These are phyloP conservation scores for Corymbia maculata DNA, from an alignment of 345 rosid genomes.

Conservation along the genomic window DNA sequence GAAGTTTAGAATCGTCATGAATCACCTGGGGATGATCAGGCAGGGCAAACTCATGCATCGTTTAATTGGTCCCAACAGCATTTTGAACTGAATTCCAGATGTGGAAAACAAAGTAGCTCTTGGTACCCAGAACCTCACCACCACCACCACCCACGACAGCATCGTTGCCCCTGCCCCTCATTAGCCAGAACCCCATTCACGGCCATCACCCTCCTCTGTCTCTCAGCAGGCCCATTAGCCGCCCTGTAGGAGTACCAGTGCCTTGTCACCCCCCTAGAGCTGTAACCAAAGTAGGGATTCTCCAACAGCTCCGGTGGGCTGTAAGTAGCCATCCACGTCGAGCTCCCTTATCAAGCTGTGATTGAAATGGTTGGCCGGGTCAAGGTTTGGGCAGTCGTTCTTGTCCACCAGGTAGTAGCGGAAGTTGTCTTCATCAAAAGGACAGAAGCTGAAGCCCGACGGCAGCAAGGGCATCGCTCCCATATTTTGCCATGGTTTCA, in stretches of 20 bases:
- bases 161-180: conserved; percentile 17
- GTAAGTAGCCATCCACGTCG: conserved; percentile 24
- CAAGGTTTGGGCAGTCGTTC: conserved; percentile 4
- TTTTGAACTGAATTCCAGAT: conserved; percentile 9
- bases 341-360: conserved; percentile 28
- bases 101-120: conserved; percentile 25
- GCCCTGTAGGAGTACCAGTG: conserved; percentile 40
- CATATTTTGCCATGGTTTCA: too few relatives aligned
- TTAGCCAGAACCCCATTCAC: conserved; percentile 38
- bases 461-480: conserved; percentile 12
- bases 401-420: conserved; percentile 25
- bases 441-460: conserved; percentile 36
- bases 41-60: conserved; percentile 41
- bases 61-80: conserved; percentile 33
- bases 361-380: neutral
- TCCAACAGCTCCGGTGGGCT: conserved; percentile 31
- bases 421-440: conserved; percentile 33
- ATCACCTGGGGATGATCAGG: conserved; percentile 27
- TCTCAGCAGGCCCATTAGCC: conserved; percentile 1
- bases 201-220: conserved; percentile 8
- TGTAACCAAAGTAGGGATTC: conserved; percentile 18
- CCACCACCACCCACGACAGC: conserved; percentile 16
- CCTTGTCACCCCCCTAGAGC: conserved; percentile 19
- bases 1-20: too few relatives aligned
- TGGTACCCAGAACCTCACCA: conserved; percentile 22